These are phyloP conservation scores for Myxozyma udenii DNA, from an alignment of 805 yeast species.

Conservation along the genomic window DNA sequence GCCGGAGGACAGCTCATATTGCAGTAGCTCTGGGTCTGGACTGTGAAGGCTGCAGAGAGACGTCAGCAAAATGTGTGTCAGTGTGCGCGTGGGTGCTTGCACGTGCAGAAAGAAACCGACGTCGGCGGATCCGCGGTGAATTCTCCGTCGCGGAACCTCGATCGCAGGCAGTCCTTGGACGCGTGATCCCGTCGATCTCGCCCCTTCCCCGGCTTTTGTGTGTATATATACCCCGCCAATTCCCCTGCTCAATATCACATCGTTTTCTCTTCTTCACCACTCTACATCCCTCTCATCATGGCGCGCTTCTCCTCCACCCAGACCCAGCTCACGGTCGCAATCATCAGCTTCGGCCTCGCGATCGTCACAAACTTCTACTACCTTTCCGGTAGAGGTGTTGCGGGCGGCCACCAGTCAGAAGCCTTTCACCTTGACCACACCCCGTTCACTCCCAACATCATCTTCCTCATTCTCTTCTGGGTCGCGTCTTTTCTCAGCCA, in stretches of 20 bases:
- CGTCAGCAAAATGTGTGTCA: no score
- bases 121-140: no score
- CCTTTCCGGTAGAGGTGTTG: constrained; percentile 55
- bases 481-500: constrained; percentile 52
- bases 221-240: no score
- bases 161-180: no score
- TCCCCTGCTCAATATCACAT: background rate
- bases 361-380: constrained; percentile 55
- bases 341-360: constrained; percentile 55
- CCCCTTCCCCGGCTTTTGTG: no score
- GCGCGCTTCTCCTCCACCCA: constrained; percentile 31
- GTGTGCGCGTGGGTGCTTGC: no score
- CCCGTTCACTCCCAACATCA: constrained; percentile 59
- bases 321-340: constrained; percentile 43
- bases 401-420: constrained; percentile 15
- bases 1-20: no score
- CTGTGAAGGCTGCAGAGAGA: no score
- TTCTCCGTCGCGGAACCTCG: no score
- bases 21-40: no score
- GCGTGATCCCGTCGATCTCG: no score
- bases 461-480: constrained; percentile 54
- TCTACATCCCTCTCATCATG: constrained; percentile 1
- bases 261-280: background rate
- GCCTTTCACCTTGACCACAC: constrained; percentile 46
- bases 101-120: no score